Percentiles rank a stretch among this genome's conserved stretches.
Evolutionary conservation across 2,329 filamentous ascomycete genomes (phyloP).

Genomic region (Hymenoscyphus infarciens): DNA sequence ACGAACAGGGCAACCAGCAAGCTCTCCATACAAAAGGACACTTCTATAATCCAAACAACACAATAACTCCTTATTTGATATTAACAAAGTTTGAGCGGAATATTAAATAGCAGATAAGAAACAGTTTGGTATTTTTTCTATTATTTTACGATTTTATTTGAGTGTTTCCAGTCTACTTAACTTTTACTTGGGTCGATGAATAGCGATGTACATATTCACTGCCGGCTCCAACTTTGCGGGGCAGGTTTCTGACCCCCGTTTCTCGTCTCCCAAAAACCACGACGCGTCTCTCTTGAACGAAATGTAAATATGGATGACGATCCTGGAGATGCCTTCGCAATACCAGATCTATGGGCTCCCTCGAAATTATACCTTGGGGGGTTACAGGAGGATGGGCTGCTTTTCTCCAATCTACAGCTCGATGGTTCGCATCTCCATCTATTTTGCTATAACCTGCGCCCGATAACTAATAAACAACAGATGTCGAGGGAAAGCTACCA

Average conservation of each 20-base stretch:
- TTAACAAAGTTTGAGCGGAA: too few relatives aligned
- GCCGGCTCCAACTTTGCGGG: too few relatives aligned
- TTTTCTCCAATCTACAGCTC: constrained; percentile 34
- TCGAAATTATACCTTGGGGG: constrained; percentile 45
- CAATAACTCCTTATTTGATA: too few relatives aligned
- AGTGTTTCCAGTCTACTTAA: too few relatives aligned
- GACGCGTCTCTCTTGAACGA: constrained; percentile 7
- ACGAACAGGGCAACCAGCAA: too few relatives aligned
- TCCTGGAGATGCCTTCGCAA: constrained; percentile 55
- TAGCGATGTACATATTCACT: too few relatives aligned
- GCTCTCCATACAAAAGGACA: too few relatives aligned
- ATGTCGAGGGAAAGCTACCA: constrained; percentile 29
- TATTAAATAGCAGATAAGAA: too few relatives aligned
- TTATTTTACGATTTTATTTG: too few relatives aligned
- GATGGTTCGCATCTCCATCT: constrained; percentile 24
- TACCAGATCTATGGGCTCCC: constrained; percentile 57
- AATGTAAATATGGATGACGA: constrained; percentile 34
- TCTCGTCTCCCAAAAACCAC: constrained; percentile 2
- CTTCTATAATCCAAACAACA: too few relatives aligned
- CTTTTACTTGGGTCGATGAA: too few relatives aligned
- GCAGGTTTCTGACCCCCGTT: background rate
- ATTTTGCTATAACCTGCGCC: background rate
- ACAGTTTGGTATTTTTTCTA: too few relatives aligned
- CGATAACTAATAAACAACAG: constrained; percentile 18
- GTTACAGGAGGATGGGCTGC: constrained; percentile 30